Base-by-base conservation (phyloP, 148 eudicot genomes). In the Spergularia marina region DNA sequence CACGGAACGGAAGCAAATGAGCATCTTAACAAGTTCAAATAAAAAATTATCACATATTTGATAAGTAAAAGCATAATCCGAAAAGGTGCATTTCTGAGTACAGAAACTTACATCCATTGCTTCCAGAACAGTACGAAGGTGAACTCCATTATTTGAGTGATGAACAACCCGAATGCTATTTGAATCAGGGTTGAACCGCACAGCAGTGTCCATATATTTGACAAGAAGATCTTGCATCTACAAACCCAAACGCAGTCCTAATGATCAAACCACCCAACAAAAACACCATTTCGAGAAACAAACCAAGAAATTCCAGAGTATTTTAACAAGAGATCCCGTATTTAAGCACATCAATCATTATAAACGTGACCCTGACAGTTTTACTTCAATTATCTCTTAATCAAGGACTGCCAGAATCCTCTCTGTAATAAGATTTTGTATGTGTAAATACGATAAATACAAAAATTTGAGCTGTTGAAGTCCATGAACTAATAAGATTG, bases 191-290 rank as follows among this genome's bases (percentile, higher is more conserved):
- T 92, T 89, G 68, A 85, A 88, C 68, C 76, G 76, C 82, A 95
- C 96, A 1, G 90, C 94, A 62, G 67, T 80, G 61, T 82, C 91
- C 90, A 92, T 81, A 79, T 79, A 86, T 84, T 77, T 86, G 71
- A 89, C 83, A 69, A 95, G 89, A 44, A 86, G 73, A 70, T 87
- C 92, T 88, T 95, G 99, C 73, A 92, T 86, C 99, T 92, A 87
- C 92, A 88, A 81, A 87, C 80, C 83, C 78, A 85, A 88, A 87
- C 76, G 74, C 85, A 88, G 77, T 74, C 18, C 49, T 56, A 62
- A 70, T 79, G 72, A 77, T 6, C 49, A 44, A 6, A 44, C 0
- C 36, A 61, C 74, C 72, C 64, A 63, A 83, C 56, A 72, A 74
- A 75, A 74, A 56, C 78, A 25, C 41, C 47, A 41, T 0, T 9